Conservation (phyloP, 2,329 filamentous ascomycete species). For the Phaeosphaeria sp. region DNA sequence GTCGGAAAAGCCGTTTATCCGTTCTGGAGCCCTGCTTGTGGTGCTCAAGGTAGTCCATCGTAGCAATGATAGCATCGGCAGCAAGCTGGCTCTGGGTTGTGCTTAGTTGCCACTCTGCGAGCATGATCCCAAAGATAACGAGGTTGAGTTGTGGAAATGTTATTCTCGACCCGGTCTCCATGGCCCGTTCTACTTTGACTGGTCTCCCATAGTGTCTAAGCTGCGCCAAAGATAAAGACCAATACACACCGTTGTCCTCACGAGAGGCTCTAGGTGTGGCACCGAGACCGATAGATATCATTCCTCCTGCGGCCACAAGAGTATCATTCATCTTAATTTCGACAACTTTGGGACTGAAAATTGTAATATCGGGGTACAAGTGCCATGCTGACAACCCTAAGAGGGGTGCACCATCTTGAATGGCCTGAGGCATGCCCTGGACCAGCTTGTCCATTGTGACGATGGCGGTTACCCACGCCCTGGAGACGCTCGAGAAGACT, state of each 20-base stretch:
- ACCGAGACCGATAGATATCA: not conserved
- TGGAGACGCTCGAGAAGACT: constrained; percentile 9
- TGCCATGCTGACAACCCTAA: not conserved
- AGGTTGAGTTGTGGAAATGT: constrained; percentile 2
- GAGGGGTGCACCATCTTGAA: constrained; percentile 8
- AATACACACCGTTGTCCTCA: constrained; percentile 6
- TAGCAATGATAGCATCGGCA: too few relatives aligned
- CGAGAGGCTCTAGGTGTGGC: not conserved
- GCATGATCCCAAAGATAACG: not conserved
- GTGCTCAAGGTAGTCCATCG: too few relatives aligned
- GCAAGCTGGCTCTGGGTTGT: too few relatives aligned
- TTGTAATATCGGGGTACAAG: not conserved
- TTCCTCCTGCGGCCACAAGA: not conserved
- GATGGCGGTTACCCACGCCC: constrained; percentile 17
- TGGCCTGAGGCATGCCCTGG: constrained; percentile 10
- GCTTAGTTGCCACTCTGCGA: not conserved
- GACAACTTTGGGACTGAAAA: not conserved
- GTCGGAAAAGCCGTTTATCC: too few relatives aligned
- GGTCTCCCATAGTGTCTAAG: constrained; percentile 10
- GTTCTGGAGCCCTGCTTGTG: too few relatives aligned
- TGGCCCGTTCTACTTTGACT: not conserved
- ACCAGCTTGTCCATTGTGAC: constrained; percentile 17
- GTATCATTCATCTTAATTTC: not conserved
- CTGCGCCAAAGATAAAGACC: constrained; percentile 12
- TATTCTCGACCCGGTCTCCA: too few relatives aligned